Conservation (phyloP, 257 asterid species). For the Lycium ferocissimum region DNA sequence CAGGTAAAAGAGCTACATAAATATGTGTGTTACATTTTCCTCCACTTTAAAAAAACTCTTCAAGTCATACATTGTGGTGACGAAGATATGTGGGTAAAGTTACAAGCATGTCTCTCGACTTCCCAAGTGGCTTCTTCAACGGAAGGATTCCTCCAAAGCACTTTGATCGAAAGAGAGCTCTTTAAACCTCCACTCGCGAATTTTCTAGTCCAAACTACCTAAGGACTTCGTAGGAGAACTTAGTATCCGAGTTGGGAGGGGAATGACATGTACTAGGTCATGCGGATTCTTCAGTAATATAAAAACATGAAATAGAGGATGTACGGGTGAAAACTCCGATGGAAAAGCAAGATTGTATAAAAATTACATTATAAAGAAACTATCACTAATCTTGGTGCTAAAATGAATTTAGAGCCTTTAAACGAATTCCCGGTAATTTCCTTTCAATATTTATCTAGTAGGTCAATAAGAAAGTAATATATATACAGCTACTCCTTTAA, state of each 20-base stretch:
- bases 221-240: background rate
- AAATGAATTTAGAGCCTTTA: background rate
- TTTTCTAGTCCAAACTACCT: background rate
- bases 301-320: background rate
- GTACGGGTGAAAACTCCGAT: background rate
- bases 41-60: background rate
- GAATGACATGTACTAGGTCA: background rate
- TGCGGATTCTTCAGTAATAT: background rate
- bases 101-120: background rate
- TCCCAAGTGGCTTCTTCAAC: background rate
- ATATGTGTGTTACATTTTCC: background rate
- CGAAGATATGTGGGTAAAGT: background rate
- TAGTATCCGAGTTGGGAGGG: background rate
- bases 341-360: background rate
- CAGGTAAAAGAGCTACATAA: background rate
- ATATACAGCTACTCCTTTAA: background rate
- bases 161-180: background rate
- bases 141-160: background rate
- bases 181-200: background rate
- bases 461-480: background rate
- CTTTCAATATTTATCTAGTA: background rate
- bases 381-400: background rate
- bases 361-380: background rate
- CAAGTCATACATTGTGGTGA: background rate
- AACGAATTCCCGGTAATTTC: background rate